These are phyloP conservation scores for Pseudogymnoascus destructans DNA, from an alignment of 2,329 filamentous ascomycete genomes.

Conservation along the genomic window DNA sequence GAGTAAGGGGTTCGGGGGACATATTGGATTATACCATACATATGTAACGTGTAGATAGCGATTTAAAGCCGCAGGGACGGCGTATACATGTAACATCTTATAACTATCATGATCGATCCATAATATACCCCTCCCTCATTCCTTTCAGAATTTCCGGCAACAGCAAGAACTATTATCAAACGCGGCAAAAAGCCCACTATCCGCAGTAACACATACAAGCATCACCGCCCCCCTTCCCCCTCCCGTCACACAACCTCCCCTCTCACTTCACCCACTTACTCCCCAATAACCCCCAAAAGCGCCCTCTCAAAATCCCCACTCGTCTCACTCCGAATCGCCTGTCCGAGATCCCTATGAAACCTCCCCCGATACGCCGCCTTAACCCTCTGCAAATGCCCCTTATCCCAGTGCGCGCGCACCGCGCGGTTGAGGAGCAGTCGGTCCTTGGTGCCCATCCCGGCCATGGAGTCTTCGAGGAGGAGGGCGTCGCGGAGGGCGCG, in stretches of 20 bases:
- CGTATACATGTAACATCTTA: neutral
- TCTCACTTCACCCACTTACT: neutral
- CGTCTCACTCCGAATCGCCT: slow-evolving; percentile 68
- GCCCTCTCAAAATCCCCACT: slow-evolving; percentile 69
- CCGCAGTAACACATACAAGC: neutral
- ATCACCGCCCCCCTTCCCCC: neutral
- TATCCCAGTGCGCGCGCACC: slow-evolving; percentile 74
- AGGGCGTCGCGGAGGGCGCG: slow-evolving; percentile 73
- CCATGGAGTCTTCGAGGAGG: slow-evolving; percentile 77
- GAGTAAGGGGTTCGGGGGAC: neutral
- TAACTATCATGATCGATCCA: neutral
- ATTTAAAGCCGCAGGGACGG: neutral
- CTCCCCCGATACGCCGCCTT: slow-evolving; percentile 63
- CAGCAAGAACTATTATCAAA: neutral
- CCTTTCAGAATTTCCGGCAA: neutral
- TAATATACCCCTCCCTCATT: neutral
- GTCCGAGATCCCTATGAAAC: slow-evolving; percentile 53
- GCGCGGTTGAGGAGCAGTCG: slow-evolving; percentile 63
- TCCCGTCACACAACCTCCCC: neutral
- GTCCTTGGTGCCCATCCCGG: slow-evolving; percentile 78
- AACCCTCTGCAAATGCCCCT: slow-evolving; percentile 58
- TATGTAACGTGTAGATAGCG: neutral
- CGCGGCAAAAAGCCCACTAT: neutral
- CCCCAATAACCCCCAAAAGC: slow-evolving; percentile 51
- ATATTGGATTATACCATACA: neutral